Conservation (phyloP, 768 basidiomycete species). For the Asterophora lycoperdoides region DNA sequence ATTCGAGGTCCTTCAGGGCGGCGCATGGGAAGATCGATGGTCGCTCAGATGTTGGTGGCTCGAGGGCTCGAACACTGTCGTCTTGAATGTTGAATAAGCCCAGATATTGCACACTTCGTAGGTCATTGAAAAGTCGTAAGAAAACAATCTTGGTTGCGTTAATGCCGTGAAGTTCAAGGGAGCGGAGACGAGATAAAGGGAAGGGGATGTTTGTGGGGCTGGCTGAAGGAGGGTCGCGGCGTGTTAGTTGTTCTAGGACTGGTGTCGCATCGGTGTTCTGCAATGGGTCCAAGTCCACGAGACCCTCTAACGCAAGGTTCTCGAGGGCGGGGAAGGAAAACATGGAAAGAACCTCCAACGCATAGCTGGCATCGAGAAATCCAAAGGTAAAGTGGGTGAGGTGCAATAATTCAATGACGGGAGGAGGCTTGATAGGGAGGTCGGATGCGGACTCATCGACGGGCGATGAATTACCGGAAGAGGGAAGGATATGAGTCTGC, state of each 20-base stretch:
- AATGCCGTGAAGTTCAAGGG: slow-evolving; percentile 29
- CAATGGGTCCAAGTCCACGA: slow-evolving; percentile 30
- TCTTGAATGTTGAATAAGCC: slow-evolving; percentile 19
- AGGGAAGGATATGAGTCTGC: slow-evolving; percentile 19
- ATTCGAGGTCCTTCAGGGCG: slow-evolving; percentile 22
- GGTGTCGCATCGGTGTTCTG: slow-evolving; percentile 30
- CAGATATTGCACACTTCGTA: slow-evolving; percentile 23
- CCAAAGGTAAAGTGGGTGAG: slow-evolving; percentile 36
- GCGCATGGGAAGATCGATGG: slow-evolving; percentile 14
- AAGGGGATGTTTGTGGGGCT: slow-evolving; percentile 3
- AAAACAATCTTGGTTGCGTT: slow-evolving; percentile 18
- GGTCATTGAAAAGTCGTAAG: slow-evolving; percentile 23
- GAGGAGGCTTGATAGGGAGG: not conserved
- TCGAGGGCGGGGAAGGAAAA: slow-evolving; percentile 36
- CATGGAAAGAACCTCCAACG: slow-evolving; percentile 32
- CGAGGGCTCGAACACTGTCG: slow-evolving; percentile 20
- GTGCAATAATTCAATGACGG: slow-evolving; percentile 23
- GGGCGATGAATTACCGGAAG: not conserved
- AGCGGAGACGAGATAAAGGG: slow-evolving; percentile 24
- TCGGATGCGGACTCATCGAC: not conserved
- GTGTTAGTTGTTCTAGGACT: slow-evolving; percentile 32
- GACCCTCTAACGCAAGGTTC: slow-evolving; percentile 42
- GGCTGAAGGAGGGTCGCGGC: not conserved
- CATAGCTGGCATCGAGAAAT: slow-evolving; percentile 39
- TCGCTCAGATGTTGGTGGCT: slow-evolving; percentile 1